Conservation (phyloP, 352 stramenopile species). For the Globisporangium canariense region DNA sequence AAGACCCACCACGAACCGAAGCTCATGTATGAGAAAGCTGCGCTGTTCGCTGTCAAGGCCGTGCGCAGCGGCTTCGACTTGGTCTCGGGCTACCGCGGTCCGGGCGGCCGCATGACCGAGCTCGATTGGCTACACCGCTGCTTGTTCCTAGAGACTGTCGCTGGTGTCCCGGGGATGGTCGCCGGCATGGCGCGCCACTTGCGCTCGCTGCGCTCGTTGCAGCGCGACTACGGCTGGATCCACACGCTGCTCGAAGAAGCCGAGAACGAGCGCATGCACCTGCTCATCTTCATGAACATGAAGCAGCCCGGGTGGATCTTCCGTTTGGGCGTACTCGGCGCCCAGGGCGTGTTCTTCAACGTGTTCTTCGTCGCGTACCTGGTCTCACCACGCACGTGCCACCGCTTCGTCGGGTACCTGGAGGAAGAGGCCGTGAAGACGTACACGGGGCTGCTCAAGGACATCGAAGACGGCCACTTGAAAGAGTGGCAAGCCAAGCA, state of each 20-base stretch:
- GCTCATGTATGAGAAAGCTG: neutral
- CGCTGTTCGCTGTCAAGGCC: neutral
- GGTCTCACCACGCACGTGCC: neutral
- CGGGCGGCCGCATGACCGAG: neutral
- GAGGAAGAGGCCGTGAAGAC: neutral
- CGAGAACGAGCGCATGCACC: neutral
- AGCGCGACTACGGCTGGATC: neutral
- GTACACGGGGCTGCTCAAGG: neutral
- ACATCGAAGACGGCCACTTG: neutral
- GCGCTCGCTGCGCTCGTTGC: neutral
- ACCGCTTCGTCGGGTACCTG: neutral
- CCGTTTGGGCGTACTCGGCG: neutral
- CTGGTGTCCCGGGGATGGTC: neutral
- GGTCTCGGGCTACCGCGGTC: neutral
- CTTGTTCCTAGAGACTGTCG: neutral
- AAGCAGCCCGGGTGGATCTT: neutral
- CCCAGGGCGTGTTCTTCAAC: neutral
- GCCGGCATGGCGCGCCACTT: neutral
- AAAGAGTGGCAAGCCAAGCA: neutral
- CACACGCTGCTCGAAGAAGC: neutral
- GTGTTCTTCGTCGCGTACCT: neutral
- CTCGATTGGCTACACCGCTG: neutral
- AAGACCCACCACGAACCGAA: neutral
- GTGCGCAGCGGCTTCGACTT: neutral
- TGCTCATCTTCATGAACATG: neutral